These are phyloP conservation scores for Camelina hispida DNA, from an alignment of 345 rosid species.

Conservation along the genomic window DNA sequence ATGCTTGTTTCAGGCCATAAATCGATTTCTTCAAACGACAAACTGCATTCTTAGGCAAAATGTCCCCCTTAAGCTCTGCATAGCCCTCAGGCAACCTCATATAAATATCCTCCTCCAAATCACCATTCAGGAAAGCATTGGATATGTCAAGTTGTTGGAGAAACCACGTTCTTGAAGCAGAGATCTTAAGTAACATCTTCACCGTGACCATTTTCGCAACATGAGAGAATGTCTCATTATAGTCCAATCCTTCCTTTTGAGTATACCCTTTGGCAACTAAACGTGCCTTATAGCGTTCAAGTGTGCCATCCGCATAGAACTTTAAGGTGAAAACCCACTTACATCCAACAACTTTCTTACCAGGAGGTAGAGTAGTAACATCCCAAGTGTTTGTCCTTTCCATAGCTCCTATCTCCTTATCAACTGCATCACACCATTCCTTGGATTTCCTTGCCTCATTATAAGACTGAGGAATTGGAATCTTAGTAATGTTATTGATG, in stretches of 20 bases:
- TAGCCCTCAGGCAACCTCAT: background rate
- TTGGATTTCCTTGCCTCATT: background rate
- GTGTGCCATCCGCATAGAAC: background rate
- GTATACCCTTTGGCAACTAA: background rate
- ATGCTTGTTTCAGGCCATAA: background rate
- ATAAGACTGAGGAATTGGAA: background rate
- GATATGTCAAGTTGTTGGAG: background rate
- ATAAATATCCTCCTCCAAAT: background rate
- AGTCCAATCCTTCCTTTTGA: background rate
- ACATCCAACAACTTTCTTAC: background rate
- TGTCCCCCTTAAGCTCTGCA: background rate
- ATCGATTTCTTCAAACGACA: background rate
- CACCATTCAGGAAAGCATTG: background rate
- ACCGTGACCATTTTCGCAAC: background rate
- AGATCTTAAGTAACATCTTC: background rate
- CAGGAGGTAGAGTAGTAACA: fast-evolving
- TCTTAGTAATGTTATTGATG: background rate
- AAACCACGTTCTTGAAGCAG: background rate
- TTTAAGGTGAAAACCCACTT: background rate
- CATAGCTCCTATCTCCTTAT: background rate
- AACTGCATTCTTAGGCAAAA: background rate
- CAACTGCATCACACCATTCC: background rate
- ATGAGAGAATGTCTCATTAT: background rate
- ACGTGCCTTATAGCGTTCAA: background rate
- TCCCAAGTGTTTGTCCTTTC: fast-evolving